Base-by-base conservation (phyloP, 2,329 filamentous ascomycete species). In the Xylaria hypoxylon region DNA sequence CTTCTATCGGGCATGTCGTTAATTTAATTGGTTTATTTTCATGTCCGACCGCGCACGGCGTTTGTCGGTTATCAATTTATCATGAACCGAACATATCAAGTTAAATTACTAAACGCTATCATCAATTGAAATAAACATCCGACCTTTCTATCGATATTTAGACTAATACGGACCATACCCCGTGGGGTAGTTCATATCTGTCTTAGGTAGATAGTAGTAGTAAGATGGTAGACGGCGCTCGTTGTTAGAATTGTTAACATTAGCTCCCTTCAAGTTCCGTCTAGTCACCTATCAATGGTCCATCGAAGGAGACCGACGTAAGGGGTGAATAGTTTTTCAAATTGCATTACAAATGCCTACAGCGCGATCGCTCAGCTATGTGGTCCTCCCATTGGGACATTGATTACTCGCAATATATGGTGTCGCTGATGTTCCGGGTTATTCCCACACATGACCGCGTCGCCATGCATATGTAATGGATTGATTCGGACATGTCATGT, bases 61-160 rank as follows among this genome's bases (percentile, higher is more conserved):
- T 35, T 42, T 63, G 33, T 28, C 58, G 52, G 26, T 42, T 63
- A 24, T 28, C 58, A 48, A 11, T 13, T 28, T 48, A 22, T 58
- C 38, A 19, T 15, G 45, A 50, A 35, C 17, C 28, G 4, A 26
- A 35, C 31, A 53, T 58, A 24, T 11, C 19, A 31, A 19, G 7
- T 13, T 2, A 13, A 8, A 53, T 59, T 66, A 66, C 52, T 65
- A 58, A 65, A 58, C 59, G 45, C 26, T 33, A 51, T 57, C 33
- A 31, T 38, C 28, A 51, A 61, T 13, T 40, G 22, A 55, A 44
- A 40, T 8, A 55, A 44, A 40, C 15, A 26, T 42, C 28, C 22
- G 13, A 24, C 1, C 35, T 13, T 28, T n/a, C n/a, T 42, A n/a
- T 55, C 15, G 5, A 40, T 28, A n/a, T 31, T n/a, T n/a, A n/a